phyloP scores from a whole-genome alignment of 768 basidiomycete genomes.

The Xerocomellus intermedius region DNA sequence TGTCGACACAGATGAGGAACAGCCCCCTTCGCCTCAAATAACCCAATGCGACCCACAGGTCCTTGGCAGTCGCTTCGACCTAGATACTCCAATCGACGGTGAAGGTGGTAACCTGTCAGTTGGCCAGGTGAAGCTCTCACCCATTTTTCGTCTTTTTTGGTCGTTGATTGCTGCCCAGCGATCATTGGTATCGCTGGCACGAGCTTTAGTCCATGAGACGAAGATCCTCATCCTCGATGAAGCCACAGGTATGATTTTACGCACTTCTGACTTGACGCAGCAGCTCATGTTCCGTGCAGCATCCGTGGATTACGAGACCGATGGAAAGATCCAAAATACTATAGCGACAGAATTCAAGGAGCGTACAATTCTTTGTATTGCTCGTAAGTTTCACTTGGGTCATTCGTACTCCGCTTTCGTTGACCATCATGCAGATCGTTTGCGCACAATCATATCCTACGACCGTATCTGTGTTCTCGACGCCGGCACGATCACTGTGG shows the following conservation, averaged over 20 bases:
- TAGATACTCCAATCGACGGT: slow-evolving; percentile 83
- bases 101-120: slow-evolving; percentile 85
- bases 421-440: slow-evolving; percentile 53
- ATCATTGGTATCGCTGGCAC: slow-evolving; percentile 81
- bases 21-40: slow-evolving; percentile 30
- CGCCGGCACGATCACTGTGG: slow-evolving; percentile 68
- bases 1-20: slow-evolving; percentile 48
- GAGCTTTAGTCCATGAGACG: slow-evolving; percentile 84
- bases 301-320: slow-evolving; percentile 89
- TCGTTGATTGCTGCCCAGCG: slow-evolving; percentile 51
- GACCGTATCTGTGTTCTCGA: slow-evolving; percentile 89
- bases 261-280: background rate
- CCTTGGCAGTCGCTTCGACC: slow-evolving; percentile 57
- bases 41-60: slow-evolving; percentile 40
- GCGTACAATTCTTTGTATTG: slow-evolving; percentile 84
- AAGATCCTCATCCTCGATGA: slow-evolving; percentile 88
- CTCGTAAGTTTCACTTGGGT: slow-evolving; percentile 50
- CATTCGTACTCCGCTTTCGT: background rate
- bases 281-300: slow-evolving; percentile 38
- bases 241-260: slow-evolving; percentile 58
- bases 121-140: slow-evolving; percentile 36
- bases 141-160: background rate
- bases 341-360: slow-evolving; percentile 82
- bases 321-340: slow-evolving; percentile 87
- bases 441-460: slow-evolving; percentile 84